Evolutionary conservation across 148 eudicot species (phyloP).

Genomic region (Heliamphora exappendiculata): DNA sequence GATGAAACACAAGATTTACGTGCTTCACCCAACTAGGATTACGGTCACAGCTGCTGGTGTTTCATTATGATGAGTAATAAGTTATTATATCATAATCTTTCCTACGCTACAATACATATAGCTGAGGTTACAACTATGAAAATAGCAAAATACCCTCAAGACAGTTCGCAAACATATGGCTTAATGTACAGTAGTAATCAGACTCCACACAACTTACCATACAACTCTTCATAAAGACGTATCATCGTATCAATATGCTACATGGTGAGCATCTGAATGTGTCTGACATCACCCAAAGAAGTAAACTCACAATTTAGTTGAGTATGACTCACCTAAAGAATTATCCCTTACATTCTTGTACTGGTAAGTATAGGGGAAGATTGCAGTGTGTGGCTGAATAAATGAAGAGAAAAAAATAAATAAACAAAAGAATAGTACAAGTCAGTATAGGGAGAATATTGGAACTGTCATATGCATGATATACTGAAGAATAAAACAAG

Average conservation of each 20-base stretch:
- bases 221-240: too few relatives aligned
- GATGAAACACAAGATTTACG: too few relatives aligned
- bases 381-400: constrained; percentile 66
- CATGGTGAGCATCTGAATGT: background rate
- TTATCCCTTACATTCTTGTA: constrained; percentile 37
- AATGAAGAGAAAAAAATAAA: constrained; percentile 2
- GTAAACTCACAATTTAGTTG: background rate
- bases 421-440: background rate
- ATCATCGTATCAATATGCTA: background rate
- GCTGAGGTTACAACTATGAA: too few relatives aligned
- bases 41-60: too few relatives aligned
- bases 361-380: constrained; percentile 57
- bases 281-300: background rate
- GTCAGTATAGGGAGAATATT: constrained; percentile 8
- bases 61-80: too few relatives aligned
- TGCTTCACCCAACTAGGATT: too few relatives aligned
- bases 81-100: too few relatives aligned
- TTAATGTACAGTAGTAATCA: background rate
- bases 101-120: too few relatives aligned
- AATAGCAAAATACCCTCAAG: too few relatives aligned
- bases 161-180: too few relatives aligned
- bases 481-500: background rate
- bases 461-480: background rate
- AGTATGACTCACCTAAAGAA: constrained; percentile 56
- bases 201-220: background rate